Conservation (phyloP, 495 filamentous ascomycete genomes). For the Podospora bellae-mahoneyi region DNA sequence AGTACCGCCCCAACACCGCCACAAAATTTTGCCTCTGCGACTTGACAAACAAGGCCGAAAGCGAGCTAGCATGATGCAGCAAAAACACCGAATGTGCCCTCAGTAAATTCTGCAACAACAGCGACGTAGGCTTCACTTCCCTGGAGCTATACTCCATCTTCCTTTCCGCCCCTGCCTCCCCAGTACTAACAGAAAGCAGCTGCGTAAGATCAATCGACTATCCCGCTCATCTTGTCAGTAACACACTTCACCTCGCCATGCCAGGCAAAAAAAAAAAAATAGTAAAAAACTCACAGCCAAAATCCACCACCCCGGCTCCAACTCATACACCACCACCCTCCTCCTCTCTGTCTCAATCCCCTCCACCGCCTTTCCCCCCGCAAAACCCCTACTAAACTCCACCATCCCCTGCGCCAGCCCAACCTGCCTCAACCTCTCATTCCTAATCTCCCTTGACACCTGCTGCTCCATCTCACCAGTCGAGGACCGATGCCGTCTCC, state of each 20-base stretch:
- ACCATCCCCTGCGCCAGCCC: constrained; percentile 98
- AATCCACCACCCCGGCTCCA: constrained; percentile 88
- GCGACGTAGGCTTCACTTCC: constrained; percentile 77
- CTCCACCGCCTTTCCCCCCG: constrained; percentile 68
- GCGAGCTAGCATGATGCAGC: constrained; percentile 73
- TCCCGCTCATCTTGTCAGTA: not conserved
- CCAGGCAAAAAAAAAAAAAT: not conserved
- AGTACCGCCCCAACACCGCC: constrained; percentile 71
- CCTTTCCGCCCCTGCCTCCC: constrained; percentile 23
- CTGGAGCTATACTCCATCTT: constrained; percentile 74
- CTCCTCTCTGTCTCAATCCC: constrained; percentile 87
- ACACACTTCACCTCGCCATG: not conserved
- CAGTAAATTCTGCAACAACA: constrained; percentile 75
- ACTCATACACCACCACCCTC: constrained; percentile 75
- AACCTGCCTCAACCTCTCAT: constrained; percentile 84
- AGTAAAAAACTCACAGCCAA: constrained; percentile 60
- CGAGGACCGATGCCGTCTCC: constrained; percentile 27
- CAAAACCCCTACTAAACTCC: constrained; percentile 86
- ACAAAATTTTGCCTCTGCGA: constrained; percentile 46
- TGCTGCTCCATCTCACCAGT: constrained; percentile 27
- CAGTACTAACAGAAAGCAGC: not conserved
- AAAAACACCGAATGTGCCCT: constrained; percentile 82
- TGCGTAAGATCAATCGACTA: constrained; percentile 74
- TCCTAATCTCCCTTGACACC: constrained; percentile 58
- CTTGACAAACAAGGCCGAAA: constrained; percentile 62